Percentiles rank a stretch among this genome's conserved stretches.
Evolutionary conservation across 306 rosid genomes (phyloP).

Genomic region (Castanopsis chinensis): DNA sequence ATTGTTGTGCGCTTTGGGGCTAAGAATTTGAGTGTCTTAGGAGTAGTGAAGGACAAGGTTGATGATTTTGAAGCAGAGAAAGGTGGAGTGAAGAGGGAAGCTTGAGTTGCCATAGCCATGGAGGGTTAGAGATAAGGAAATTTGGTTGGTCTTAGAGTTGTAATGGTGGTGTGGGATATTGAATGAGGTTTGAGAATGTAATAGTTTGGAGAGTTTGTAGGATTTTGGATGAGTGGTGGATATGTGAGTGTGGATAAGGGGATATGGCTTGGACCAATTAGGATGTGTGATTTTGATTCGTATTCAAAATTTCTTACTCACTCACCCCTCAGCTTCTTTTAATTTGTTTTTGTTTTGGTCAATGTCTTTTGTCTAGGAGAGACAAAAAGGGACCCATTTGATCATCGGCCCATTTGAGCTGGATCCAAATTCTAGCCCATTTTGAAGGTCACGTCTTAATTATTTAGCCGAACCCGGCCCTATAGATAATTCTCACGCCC

Average conservation of each 20-base stretch:
- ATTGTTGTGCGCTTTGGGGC: conserved; percentile 21
- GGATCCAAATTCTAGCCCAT: too few species aligned
- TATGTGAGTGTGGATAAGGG: conserved; percentile 55
- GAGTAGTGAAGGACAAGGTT: conserved; percentile 43
- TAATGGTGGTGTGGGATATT: background rate
- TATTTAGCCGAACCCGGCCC: too few species aligned
- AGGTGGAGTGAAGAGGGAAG: conserved; percentile 75
- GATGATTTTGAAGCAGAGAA: conserved; percentile 36
- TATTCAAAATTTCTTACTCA: conserved; percentile 6
- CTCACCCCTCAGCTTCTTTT: conserved; percentile 14
- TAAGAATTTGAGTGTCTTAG: conserved; percentile 47
- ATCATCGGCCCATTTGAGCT: too few species aligned
- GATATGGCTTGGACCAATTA: conserved; percentile 56
- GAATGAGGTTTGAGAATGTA: background rate
- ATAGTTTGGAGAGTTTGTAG: conserved; percentile 3
- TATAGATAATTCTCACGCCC: too few species aligned
- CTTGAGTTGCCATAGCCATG: conserved; percentile 90
- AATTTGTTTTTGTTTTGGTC: background rate
- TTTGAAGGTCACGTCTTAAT: too few species aligned
- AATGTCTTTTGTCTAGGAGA: too few species aligned
- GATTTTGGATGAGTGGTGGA: conserved; percentile 40
- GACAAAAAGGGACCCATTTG: too few species aligned
- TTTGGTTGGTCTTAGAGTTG: background rate
- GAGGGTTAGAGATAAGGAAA: background rate
- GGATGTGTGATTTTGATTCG: conserved; percentile 44